Conservation (phyloP, 306 rosid genomes). For the Acacia melanoxylon region DNA sequence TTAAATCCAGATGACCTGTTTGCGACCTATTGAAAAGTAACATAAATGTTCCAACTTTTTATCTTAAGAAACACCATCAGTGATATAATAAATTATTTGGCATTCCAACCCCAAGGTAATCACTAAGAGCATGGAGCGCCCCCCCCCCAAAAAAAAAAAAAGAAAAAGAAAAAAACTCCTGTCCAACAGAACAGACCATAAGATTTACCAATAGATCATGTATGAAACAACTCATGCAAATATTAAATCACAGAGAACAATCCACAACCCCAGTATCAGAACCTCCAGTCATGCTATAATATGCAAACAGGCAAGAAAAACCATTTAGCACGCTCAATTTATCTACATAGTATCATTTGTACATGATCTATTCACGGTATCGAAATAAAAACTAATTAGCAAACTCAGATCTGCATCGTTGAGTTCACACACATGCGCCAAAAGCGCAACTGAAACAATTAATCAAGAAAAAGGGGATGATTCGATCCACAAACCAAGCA, state of each 20-base stretch:
- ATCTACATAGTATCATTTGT: neutral
- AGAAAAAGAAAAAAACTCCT: neutral
- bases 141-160: too few relatives aligned
- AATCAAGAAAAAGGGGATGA: neutral
- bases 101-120: neutral
- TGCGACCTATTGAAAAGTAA: neutral
- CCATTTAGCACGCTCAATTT: neutral
- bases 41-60: too few relatives aligned
- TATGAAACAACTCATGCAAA: neutral
- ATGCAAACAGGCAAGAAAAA: neutral
- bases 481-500: neutral
- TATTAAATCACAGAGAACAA: neutral
- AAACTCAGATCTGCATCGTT: slow-evolving; percentile 19
- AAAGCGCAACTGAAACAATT: neutral
- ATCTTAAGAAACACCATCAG: neutral
- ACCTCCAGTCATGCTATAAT: neutral
- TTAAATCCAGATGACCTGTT: neutral
- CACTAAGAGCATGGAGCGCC: neutral
- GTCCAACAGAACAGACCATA: neutral
- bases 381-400: neutral
- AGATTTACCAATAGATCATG: neutral
- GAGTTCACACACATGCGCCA: neutral
- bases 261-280: neutral
- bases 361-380: neutral
- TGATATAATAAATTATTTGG: neutral